Base-by-base conservation (phyloP, 1,139 yeast genomes). In the Pichia sp. region DNA sequence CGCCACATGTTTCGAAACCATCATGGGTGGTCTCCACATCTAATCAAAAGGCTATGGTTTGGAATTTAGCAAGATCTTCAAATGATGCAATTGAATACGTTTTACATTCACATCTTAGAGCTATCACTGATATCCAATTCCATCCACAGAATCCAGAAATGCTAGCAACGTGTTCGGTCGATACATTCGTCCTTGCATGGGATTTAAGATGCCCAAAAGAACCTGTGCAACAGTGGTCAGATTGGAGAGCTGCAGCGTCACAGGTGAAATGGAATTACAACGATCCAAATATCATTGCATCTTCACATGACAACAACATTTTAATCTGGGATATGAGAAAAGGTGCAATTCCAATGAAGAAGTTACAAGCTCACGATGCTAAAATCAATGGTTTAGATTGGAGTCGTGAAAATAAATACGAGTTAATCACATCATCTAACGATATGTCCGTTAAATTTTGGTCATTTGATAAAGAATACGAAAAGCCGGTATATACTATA, bases 91-190 rank as follows among this genome's bases (percentile, higher is more conserved):
- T 93, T 45, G 87, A 86, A 51, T 86, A 85, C 60, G 91, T 89
- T 5, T 71, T 93, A 34, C 99, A 93, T 63, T 85, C 87, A 21
- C 99, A 93, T 63, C 79, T 85, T 2, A 73, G 99, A 47, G 99
- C 99, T 2, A 91, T 93, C 34, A 89, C 99, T 3, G 99, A 93
- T 67, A 89, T 93, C 51, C 89, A 91, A 63, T 93, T 91, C 71
- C 96, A 88, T 61, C 93, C 95, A 2, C 76, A 75, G 31, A 83
- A 87, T 56, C 96, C 97, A 0, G 96, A 91, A 60, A 62, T 88
- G n/a, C 65, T 93, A 28, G 97, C 97, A 0, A 93, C 98, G 0
- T 90, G 97, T 61, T 85, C 96, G 0, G 86, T 93, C 19, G 99
- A 93, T 61, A 85, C 96, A 0, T 85, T 81, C 61, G 84, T 90